phyloP scores from a whole-genome alignment of 495 filamentous ascomycete species.

The Thermothielavioides terrestris region DNA sequence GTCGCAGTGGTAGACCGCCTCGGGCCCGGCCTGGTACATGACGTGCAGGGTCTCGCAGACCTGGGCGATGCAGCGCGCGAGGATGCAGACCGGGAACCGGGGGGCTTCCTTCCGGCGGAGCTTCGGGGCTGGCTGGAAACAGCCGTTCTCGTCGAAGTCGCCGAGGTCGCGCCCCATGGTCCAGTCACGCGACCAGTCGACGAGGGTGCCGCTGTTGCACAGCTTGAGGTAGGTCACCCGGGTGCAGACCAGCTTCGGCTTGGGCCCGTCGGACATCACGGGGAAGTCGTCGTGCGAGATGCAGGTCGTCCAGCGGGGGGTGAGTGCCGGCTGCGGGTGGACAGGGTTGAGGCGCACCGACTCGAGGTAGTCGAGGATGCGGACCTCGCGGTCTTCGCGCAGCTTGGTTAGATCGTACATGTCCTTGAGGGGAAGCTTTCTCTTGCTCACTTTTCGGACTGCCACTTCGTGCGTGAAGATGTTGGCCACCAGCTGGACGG shows the following conservation, averaged over 20 bases:
- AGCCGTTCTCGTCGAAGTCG: neutral
- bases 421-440: neutral
- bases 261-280: neutral
- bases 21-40: conserved; percentile 7
- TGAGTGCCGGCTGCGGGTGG: neutral
- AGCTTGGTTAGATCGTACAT: neutral
- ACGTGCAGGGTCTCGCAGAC: conserved; percentile 9
- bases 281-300: neutral
- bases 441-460: conserved; percentile 5
- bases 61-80: conserved; percentile 2
- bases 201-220: conserved; percentile 1
- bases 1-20: conserved; percentile 9
- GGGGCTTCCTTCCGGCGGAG: neutral
- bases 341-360: neutral
- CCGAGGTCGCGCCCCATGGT: too few species aligned
- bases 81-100: conserved; percentile 2
- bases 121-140: neutral
- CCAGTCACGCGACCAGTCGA: neutral
- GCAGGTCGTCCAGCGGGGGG: neutral
- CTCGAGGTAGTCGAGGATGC: conserved; percentile 4
- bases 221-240: conserved; percentile 8
- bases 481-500: conserved; percentile 4
- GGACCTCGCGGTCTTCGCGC: neutral
- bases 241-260: neutral
- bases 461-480: neutral